Evolutionary conservation across 495 filamentous ascomycete genomes (phyloP).

Genomic region (Podospora anserina): DNA sequence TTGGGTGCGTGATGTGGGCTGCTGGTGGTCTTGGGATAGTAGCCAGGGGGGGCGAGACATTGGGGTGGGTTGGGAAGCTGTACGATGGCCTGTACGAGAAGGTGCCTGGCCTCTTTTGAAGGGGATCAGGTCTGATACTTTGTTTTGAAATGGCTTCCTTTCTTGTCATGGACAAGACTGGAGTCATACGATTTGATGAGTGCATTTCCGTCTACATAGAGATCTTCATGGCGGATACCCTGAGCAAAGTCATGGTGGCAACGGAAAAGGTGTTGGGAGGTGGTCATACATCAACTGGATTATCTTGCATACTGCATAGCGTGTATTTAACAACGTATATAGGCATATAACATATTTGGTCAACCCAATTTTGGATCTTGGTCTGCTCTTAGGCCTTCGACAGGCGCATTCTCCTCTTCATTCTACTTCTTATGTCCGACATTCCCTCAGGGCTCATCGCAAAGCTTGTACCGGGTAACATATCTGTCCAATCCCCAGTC

Average conservation of each 20-base stretch:
- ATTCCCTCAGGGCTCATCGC: background rate
- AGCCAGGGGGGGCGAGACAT: conserved; percentile 62
- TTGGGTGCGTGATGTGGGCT: conserved; percentile 66
- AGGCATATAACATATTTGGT: background rate
- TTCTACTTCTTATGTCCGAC: background rate
- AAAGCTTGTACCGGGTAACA: conserved; percentile 5
- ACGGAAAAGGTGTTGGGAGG: conserved; percentile 3
- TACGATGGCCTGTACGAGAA: conserved; percentile 61
- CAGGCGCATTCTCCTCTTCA: background rate
- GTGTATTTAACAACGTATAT: conserved; percentile 9
- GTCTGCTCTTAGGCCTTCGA: background rate
- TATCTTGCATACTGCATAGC: conserved; percentile 11
- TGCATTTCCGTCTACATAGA: background rate
- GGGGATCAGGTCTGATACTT: conserved; percentile 13
- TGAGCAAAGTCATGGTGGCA: background rate
- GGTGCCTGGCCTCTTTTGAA: conserved; percentile 23
- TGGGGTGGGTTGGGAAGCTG: conserved; percentile 73
- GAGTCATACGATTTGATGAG: conserved; percentile 8
- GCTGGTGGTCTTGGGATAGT: conserved; percentile 77
- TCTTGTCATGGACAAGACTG: background rate
- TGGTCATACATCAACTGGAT: conserved; percentile 13
- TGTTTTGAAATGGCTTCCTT: background rate
- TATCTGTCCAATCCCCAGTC: conserved; percentile 11
- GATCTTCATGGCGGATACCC: background rate
- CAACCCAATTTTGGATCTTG: conserved; percentile 2